phyloP scores from a whole-genome alignment of 2,329 filamentous ascomycete species.

The Anthostomella pinea region DNA sequence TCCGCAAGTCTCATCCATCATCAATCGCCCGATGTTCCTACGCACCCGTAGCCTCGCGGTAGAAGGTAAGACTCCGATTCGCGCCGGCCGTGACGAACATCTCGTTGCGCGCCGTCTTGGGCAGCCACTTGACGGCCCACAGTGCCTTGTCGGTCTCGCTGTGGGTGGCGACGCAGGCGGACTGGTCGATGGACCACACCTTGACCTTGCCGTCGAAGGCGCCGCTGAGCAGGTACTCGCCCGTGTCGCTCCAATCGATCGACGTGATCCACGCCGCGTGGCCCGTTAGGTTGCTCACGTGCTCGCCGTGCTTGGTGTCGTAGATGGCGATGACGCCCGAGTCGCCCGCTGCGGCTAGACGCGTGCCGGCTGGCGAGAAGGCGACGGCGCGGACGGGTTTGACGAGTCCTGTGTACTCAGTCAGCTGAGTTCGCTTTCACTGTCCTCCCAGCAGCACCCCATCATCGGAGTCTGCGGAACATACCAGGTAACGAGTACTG shows the following conservation, averaged over 20 bases:
- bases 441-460: not conserved
- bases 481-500: slow-evolving; percentile 79
- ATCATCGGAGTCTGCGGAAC: too few species aligned
- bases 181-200: slow-evolving; percentile 87
- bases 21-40: slow-evolving; percentile 1
- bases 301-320: slow-evolving; percentile 88
- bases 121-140: slow-evolving; percentile 83
- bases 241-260: slow-evolving; percentile 89
- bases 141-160: slow-evolving; percentile 83
- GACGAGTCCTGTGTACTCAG: slow-evolving; percentile 70
- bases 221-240: slow-evolving; percentile 85
- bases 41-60: slow-evolving; percentile 75
- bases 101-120: slow-evolving; percentile 65
- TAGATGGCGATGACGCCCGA: slow-evolving; percentile 86
- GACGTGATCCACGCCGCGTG: slow-evolving; percentile 87
- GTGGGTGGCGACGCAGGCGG: slow-evolving; percentile 86
- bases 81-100: slow-evolving; percentile 78
- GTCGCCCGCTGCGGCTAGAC: slow-evolving; percentile 88
- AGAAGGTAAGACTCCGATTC: slow-evolving; percentile 74
- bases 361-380: slow-evolving; percentile 82
- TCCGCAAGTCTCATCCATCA: not conserved
- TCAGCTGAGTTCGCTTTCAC: too few species aligned
- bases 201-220: slow-evolving; percentile 93
- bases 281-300: slow-evolving; percentile 71
- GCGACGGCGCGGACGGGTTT: slow-evolving; percentile 82